phyloP scores from a whole-genome alignment of 2,329 filamentous ascomycete genomes.

The Gnomoniopsis smithogilvyi region DNA sequence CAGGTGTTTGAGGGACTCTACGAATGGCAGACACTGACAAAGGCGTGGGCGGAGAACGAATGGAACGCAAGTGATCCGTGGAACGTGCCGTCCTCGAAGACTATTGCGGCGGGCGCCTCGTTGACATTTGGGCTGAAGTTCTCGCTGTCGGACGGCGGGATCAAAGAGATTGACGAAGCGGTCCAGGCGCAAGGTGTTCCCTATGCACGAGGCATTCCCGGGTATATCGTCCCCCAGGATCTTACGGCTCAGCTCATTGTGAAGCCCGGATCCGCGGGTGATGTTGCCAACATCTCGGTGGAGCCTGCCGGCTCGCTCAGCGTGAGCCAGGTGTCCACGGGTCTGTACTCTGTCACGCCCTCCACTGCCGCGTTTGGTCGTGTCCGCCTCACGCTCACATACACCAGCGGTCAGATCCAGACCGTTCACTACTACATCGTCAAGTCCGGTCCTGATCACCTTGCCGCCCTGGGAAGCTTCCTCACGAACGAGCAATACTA shows the following conservation, averaged over 20 bases:
- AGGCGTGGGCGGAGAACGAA: conserved; percentile 54
- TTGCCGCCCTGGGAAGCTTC: conserved; percentile 48
- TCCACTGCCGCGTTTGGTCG: conserved; percentile 45
- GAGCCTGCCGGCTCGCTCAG: conserved; percentile 36
- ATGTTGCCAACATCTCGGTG: conserved; percentile 36
- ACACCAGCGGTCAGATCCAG: conserved; percentile 45
- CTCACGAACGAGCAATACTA: conserved; percentile 53
- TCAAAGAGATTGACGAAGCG: conserved; percentile 45
- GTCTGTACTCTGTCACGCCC: conserved; percentile 41
- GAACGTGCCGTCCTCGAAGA: conserved; percentile 49
- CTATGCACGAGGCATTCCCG: conserved; percentile 49
- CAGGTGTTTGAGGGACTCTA: conserved; percentile 60
- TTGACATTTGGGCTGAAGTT: conserved; percentile 50
- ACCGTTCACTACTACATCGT: conserved; percentile 56
- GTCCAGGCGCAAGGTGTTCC: conserved; percentile 42
- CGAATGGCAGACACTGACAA: conserved; percentile 54
- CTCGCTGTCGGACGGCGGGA: conserved; percentile 38
- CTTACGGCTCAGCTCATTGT: conserved; percentile 43
- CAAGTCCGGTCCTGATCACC: conserved; percentile 39
- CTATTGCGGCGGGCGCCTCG: conserved; percentile 40
- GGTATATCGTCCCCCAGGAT: conserved; percentile 50
- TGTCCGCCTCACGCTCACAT: conserved; percentile 43
- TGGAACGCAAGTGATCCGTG: conserved; percentile 50
- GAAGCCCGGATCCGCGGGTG: conserved; percentile 33
- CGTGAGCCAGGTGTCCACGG: conserved; percentile 26